Evolutionary conservation across 108 stramenopile genomes (phyloP).

Genomic region (Cyclotella baltica): DNA sequence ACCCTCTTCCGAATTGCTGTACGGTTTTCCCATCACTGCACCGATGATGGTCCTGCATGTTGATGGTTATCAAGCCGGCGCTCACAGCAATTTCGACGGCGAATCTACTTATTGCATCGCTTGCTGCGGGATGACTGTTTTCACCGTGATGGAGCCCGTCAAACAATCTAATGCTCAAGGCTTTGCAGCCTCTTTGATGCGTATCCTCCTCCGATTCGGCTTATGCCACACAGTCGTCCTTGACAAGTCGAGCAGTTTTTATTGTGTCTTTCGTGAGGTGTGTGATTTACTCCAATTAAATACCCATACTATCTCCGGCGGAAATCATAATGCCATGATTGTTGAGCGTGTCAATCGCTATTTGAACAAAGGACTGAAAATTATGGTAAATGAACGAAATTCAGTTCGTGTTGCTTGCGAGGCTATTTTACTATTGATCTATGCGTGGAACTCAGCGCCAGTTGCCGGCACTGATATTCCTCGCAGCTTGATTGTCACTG

Average conservation of each 20-base stretch:
- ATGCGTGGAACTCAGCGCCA: constrained; percentile 41
- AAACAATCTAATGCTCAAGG: background rate
- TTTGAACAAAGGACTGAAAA: constrained; percentile 31
- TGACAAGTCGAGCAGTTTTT: constrained; percentile 17
- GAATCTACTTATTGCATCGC: constrained; percentile 12
- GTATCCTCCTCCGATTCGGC: constrained; percentile 1
- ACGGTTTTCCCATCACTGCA: constrained; percentile 3
- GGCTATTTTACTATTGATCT: constrained; percentile 16
- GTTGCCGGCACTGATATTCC: constrained; percentile 26
- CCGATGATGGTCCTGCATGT: constrained; percentile 2
- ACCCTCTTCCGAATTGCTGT: background rate
- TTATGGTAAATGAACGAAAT: constrained; percentile 23
- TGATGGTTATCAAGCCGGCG: background rate
- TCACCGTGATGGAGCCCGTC: constrained; percentile 3
- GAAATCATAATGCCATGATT: constrained; percentile 41
- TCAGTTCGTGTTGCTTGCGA: background rate
- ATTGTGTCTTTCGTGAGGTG: background rate
- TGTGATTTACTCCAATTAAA: constrained; percentile 7
- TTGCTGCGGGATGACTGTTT: constrained; percentile 18
- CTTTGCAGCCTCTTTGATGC: constrained; percentile 27
- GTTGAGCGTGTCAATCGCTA: constrained; percentile 35
- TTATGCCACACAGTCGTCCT: constrained; percentile 3
- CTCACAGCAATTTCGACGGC: constrained; percentile 9
- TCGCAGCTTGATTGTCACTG: constrained; percentile 21
- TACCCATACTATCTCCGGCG: constrained; percentile 2